Base-by-base conservation (phyloP, 1,284 basidiomycete genomes). In the Ganoderma meredithae region DNA sequence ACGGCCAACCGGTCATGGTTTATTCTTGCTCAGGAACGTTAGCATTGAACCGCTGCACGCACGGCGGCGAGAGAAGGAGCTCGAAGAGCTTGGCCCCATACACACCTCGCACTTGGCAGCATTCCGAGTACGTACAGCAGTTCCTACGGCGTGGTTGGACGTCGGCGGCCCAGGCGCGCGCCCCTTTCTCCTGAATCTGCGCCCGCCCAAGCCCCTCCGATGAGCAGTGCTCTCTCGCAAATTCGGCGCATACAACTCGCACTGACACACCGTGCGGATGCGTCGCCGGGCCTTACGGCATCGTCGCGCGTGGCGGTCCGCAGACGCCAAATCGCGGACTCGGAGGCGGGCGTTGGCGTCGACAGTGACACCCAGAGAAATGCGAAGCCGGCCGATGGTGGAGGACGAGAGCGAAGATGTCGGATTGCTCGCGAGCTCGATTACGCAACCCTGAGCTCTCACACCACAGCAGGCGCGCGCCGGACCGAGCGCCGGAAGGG, bases 401-500 rank as follows among this genome's bases (percentile, higher is more conserved):
- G 58, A 60, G 36, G 58, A 40, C 36, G 33, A 41, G 58, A 41
- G 58, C 58, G 58, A 60, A 36, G 39, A 60, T 39, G 58, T 60
- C 58, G 58, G 58, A n/a, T 60, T 25, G 39, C 41, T n/a, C 9
- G 10, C 58, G 58, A 60, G 58, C n/a, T n/a, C 39, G 58, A 36
- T 60, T 60, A 60, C 58, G 58, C 58, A 36, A n/a, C n/a, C n/a
- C n/a, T n/a, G 33, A 4, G 33, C 33, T 25, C 15, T 0, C 3
- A 12, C 17, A 31, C 2, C 12, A 10, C 15, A 53, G 44, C 22
- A 17, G 55, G 19, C 55, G 33, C 25, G 8, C 55, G 17, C 13
- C 55, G 55, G 55, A 39, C 55, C 55, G 53, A 56, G 49, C 49
- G 49, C 49, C 25, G 49, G 7, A 10, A 5, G 52, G 10, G 6